Conservation (phyloP, 1,139 yeast species). For the Blastobotrys raffinosifermentans region DNA sequence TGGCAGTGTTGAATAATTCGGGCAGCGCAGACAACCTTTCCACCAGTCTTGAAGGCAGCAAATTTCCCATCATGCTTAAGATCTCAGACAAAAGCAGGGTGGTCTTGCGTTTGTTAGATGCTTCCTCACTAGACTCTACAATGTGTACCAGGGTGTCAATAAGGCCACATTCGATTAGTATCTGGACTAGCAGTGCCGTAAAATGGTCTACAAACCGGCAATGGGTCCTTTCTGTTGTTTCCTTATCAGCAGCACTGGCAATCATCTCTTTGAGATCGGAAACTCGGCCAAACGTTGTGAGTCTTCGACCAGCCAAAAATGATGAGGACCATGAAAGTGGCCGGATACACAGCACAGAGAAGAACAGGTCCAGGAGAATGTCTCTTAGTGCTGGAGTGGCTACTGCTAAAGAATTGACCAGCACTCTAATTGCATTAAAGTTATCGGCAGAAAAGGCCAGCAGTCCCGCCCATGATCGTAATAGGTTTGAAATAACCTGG, state of each 20-base stretch:
- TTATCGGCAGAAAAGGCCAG: constrained; percentile 56
- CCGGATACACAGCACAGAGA: constrained; percentile 59
- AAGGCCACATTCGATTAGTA: constrained; percentile 54
- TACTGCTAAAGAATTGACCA: constrained; percentile 57
- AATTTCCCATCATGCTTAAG: constrained; percentile 46
- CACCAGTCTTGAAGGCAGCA: constrained; percentile 43
- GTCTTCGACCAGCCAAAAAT: constrained; percentile 33
- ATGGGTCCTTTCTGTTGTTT: constrained; percentile 7
- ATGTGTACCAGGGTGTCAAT: constrained; percentile 44
- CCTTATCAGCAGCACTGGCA: constrained; percentile 1
- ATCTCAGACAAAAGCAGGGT: constrained; percentile 60
- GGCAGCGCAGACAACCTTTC: constrained; percentile 29
- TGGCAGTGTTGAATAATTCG: constrained; percentile 29
- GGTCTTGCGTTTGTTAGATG: constrained; percentile 51
- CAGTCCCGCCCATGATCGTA: constrained; percentile 76
- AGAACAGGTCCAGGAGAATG: constrained; percentile 61
- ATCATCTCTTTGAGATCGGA: constrained; percentile 15
- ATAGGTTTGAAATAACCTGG: constrained; percentile 50
- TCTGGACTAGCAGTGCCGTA: constrained; percentile 50
- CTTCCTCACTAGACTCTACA: constrained; percentile 44
- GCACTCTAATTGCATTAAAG: constrained; percentile 51
- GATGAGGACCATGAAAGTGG: constrained; percentile 54
- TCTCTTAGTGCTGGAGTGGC: constrained; percentile 55
- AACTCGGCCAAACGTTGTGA: constrained; percentile 28
- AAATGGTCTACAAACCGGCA: constrained; percentile 44